A percentile compares a stretch with the other conserved stretches of the same genome.
These are phyloP conservation scores for Chrysanthemum seticuspe DNA, from an alignment of 129 eudicot genomes.

Conservation along the genomic window DNA sequence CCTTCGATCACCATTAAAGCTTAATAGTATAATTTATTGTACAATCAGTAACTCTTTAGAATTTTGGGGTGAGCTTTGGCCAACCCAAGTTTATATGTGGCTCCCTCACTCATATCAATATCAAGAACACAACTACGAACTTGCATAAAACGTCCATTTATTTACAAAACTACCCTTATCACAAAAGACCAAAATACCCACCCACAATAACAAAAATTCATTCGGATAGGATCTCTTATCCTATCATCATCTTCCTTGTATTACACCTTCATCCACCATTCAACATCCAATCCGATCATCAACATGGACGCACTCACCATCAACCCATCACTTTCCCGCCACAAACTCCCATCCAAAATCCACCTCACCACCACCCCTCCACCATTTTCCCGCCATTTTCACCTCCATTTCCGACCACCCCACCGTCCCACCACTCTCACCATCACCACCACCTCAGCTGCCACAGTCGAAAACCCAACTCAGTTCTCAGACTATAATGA, in stretches of 20 bases:
- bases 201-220: background rate
- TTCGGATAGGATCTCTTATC: conserved; percentile 61
- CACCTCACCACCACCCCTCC: conserved; percentile 32
- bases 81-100: too few species aligned
- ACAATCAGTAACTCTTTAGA: too few species aligned
- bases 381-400: conserved; percentile 28
- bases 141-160: too few species aligned
- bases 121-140: too few species aligned
- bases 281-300: background rate
- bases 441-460: conserved; percentile 32
- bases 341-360: conserved; percentile 40
- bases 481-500: conserved; percentile 54
- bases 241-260: conserved; percentile 19
- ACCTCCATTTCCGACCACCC: conserved; percentile 26
- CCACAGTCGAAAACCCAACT: conserved; percentile 46
- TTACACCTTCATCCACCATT: conserved; percentile 8
- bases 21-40: too few species aligned
- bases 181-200: conserved; percentile 13
- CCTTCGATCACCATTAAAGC: too few species aligned
- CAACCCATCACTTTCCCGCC: conserved; percentile 56
- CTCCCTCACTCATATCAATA: too few species aligned
- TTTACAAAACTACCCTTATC: conserved; percentile 25
- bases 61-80: too few species aligned
- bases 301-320: conserved; percentile 50
- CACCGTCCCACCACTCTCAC: conserved; percentile 30